Evolutionary conservation across 2,329 filamentous ascomycete species (phyloP).

Genomic region (Hysterium pulicare): DNA sequence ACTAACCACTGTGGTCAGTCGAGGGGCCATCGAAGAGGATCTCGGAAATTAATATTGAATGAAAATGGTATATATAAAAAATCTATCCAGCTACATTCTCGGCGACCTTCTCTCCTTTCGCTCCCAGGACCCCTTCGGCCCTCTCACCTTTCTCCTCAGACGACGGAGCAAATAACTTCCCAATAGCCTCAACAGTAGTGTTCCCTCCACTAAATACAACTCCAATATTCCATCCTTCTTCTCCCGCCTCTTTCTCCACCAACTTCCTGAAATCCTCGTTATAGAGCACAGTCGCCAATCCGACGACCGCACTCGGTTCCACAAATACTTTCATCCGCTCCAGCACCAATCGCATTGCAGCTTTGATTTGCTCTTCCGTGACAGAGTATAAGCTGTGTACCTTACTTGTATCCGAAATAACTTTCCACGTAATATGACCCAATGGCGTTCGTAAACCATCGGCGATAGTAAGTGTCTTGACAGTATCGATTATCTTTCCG

Average conservation of each 20-base stretch:
- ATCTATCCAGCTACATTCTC: slow-evolving; percentile 47
- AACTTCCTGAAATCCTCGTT: slow-evolving; percentile 72
- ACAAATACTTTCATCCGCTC: slow-evolving; percentile 89
- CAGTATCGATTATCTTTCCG: slow-evolving; percentile 62
- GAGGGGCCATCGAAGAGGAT: too few relatives aligned
- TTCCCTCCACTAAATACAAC: slow-evolving; percentile 63
- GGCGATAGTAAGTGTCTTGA: slow-evolving; percentile 77
- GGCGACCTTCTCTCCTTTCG: slow-evolving; percentile 40
- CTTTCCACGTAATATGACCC: slow-evolving; percentile 69
- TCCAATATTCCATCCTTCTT: slow-evolving; percentile 69
- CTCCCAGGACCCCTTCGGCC: slow-evolving; percentile 38
- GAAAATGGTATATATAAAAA: too few relatives aligned
- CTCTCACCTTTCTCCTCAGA: slow-evolving; percentile 32
- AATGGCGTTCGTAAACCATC: slow-evolving; percentile 86
- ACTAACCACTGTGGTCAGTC: too few relatives aligned
- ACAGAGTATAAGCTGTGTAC: slow-evolving; percentile 71
- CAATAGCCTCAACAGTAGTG: slow-evolving; percentile 60
- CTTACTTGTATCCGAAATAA: slow-evolving; percentile 70
- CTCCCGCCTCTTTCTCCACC: slow-evolving; percentile 68
- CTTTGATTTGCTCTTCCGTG: slow-evolving; percentile 75
- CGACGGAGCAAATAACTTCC: slow-evolving; percentile 48
- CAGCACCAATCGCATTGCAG: slow-evolving; percentile 71
- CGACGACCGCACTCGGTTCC: slow-evolving; percentile 84
- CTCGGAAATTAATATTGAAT: too few relatives aligned
- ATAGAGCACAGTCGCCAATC: slow-evolving; percentile 75